Base-by-base conservation (phyloP, 306 rosid genomes). In the Hippophae gyantsensis region DNA sequence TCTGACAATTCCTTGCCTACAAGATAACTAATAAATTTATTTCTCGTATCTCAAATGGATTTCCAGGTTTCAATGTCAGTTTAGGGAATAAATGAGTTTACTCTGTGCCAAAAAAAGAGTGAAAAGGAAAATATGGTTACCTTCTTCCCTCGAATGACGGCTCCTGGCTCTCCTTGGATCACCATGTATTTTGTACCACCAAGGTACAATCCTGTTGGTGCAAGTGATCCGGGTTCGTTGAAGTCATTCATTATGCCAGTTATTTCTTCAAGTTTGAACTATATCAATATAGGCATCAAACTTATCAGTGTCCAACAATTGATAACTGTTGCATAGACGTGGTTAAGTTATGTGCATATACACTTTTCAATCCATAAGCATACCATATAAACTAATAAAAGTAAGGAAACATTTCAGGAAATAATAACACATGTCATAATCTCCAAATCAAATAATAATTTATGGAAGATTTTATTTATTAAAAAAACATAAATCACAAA, bases 141-240 rank as follows among this genome's bases (percentile, higher is more conserved):
- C 95, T 89, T 89, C 89, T 89, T 89, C 63, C 96, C 95, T 66
- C 96, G 79, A 58, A 89, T 89, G 57, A 89, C 96, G 69, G 71
- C 86, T 32, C 87, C 86, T 0, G 90, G 52, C 67, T 89, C 96
- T 11, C 96, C 96, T 76, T 85, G 96, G 71, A 89, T 89, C 54
- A 89, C 96, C 95, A 89, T 89, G 57, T 85, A 89, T 61, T 89
- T 89, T 6, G 90, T 79, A 45, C 89, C 96, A 50, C 95, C 96
- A 18, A 89, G 70, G 65, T 79, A 69, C 61, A 85, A 65, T 46
- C 94, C 88, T 65, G 89, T 89, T 6, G 95, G 95, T 68, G 96
- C 96, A 81, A 89, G 95, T 9, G 81, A 2, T 55, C 96, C 96
- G 50, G 96, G 96, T 44, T 89, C 95, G 4, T 11, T 13, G 25